Evolutionary conservation across 805 yeast genomes (phyloP), one percentile per base, ranked within the genome.

Genomic region (Lachancea waltii): DNA sequence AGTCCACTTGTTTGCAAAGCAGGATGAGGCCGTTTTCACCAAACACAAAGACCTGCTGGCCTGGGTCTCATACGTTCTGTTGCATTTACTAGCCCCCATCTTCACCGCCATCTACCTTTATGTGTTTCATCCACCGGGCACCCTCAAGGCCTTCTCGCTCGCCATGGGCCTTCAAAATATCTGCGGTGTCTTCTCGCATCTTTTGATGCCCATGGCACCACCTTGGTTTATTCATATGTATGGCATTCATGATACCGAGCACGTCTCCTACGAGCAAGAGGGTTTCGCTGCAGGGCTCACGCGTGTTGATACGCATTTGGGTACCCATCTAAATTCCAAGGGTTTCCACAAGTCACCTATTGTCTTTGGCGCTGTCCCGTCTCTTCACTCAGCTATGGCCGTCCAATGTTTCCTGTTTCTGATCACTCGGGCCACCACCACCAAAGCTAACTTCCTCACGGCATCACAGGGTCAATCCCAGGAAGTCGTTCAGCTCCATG

Each of bases 261-360:
- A 54, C 7, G 81, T 82, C 1, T 65, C 69, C 44, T 81, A 80
- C 54, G 73, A 72, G 22, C 76, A 76, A 70, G 71, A 72, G 10
- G 85, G 85, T 10, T 81, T 73, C 51, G 81, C 85, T 2, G 89
- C 85, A 10, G 86, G 86, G 2, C 62, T 80, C 30, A 73, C 76
- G 3, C 63, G 85, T 32, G 78, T 76, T n/a, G 85, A 79, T 51
- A 58, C 70, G 20, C 79, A 77, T 17, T 51, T 79, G 47, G 83
- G 83, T 1, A 74, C 80, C 0, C 79, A 76, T 51, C 46, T 79
- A 41, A 72, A 74, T 47, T 67, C 79, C 1, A 63, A 72, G 11
- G 82, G 84, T 2, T 79, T 79, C 66, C 83, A 78, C 54, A 69
- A 71, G 49, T 68, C 77, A 6, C 85, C 86, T 4, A 77, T 78